Base-by-base conservation (phyloP, 148 eudicot genomes). In the Polygonum maritimum region DNA sequence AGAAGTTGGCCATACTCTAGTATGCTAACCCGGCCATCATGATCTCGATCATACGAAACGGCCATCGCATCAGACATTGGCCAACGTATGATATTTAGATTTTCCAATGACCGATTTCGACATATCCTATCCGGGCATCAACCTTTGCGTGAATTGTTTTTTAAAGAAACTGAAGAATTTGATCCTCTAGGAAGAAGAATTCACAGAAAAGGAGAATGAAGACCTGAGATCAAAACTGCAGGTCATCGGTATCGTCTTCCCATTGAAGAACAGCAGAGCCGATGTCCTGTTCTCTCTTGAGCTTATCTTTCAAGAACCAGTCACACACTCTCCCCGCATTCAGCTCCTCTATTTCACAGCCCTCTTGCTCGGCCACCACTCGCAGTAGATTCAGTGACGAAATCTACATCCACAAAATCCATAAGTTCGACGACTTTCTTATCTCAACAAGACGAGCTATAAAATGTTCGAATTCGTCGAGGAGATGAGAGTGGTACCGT, bases 281-380 rank as follows among this genome's bases (percentile, higher is more conserved):
- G 79, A 88, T 54, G 75, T 91, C 86, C 72, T 94, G 98, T 77
- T 91, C 97, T 74, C 95, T 80, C 75, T 84, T 94, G 2, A 94
- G 88, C 85, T 90, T 94, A 76, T 94, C 98, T 80, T 94, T 94
- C 54, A 94, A 51, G 73, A 94, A 94, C 97, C 98, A 94, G 81
- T 94, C 98, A 80, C 97, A 87, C 21, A 91, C 38, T 67, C 70
- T 88, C 62, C 98, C 98, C n/a, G 98, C 98, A 86, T 94, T 94
- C 31, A 94, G 77, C 62, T 94, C 97, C 85, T 94, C 98, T 45
- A 94, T 91, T 52, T 79, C 6, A 79, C 94, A 88, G 8, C 87
- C 91, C 76, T 94, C 98, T 83, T 90, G 89, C 82, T 94, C 95
- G 69, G 88, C 80, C 81, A 90, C 81, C 80, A 94, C 95, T 85